Base-by-base conservation (phyloP, 345 rosid genomes). In the Limnanthes douglasii region DNA sequence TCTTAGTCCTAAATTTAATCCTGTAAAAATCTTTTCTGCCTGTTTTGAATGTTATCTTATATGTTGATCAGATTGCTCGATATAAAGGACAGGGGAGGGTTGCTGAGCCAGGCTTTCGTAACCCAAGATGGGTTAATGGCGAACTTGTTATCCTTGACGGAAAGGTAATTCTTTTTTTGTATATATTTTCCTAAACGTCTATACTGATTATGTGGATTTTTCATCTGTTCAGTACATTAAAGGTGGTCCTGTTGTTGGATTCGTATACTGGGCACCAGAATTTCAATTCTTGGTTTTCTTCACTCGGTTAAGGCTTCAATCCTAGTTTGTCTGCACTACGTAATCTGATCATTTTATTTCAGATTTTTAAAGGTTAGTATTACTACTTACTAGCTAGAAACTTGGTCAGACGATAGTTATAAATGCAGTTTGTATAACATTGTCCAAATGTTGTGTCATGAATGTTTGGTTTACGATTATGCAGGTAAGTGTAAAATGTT, bases 1-100 rank as follows among this genome's bases (percentile, higher is more conserved):
- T n/a, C n/a, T n/a, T n/a, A n/a, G n/a, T n/a, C n/a, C n/a, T n/a
- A n/a, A n/a, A n/a, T n/a, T n/a, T n/a, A n/a, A n/a, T n/a, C n/a
- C n/a, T n/a, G n/a, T n/a, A n/a, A n/a, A n/a, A 32, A 46, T 38
- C 19, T 21, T 9, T 6, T 11, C 31, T 11, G 26, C 8, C 1
- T 11, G 21, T 19, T 6, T 16, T 15, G 27, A 8, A 6, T 41
- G 33, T 54, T 10, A 21, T 37, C n/a, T 28, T 42, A 5, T 24
- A 1, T 5, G 48, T 19, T 43, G 18, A 21, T 20, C 51, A 88
- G 97, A 59, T 88, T 61, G 95, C 93, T 59, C 66, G 95, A 51
- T 88, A 88, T 59, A 79, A 59, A 70, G 97, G 95, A 37, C 93
- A 88, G 56, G 97, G 95, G 42, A 72, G 93, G 69, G 84, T 88